These are phyloP conservation scores for Eucalyptus erythrocorys DNA, from an alignment of 345 rosid species.

Conservation along the genomic window DNA sequence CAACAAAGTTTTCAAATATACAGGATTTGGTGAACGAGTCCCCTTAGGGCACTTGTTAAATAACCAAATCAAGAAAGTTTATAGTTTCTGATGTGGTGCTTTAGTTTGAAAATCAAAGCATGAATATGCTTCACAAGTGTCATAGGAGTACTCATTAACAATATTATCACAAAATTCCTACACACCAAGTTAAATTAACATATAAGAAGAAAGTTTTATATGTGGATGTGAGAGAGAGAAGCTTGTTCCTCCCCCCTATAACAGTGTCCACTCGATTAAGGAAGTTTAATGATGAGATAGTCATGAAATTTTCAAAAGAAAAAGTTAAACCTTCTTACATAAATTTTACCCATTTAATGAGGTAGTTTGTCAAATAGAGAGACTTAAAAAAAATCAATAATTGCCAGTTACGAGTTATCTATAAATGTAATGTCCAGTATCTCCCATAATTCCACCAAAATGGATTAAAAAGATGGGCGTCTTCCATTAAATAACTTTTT, in stretches of 20 bases:
- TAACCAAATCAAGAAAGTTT: background rate
- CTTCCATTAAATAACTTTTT: background rate
- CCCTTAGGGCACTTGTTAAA: background rate
- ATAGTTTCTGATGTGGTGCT: background rate
- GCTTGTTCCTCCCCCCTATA: background rate
- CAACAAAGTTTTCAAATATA: background rate
- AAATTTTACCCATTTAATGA: background rate
- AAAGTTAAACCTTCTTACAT: background rate
- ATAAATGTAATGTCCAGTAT: background rate
- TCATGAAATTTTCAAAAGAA: background rate
- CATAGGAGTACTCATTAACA: background rate
- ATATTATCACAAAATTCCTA: background rate
- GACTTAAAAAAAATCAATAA: background rate
- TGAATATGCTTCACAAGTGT: background rate
- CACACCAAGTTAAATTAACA: background rate
- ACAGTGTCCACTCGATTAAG: background rate
- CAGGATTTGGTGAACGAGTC: background rate
- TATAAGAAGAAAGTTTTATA: background rate
- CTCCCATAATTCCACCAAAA: background rate
- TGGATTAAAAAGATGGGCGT: background rate
- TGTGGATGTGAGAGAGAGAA: background rate
- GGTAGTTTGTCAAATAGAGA: background rate
- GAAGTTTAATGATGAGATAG: background rate
- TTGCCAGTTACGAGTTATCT: background rate
- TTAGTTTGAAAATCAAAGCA: background rate